These are phyloP conservation scores for Penicillium odoratum DNA, from an alignment of 495 filamentous ascomycete species.

Conservation along the genomic window DNA sequence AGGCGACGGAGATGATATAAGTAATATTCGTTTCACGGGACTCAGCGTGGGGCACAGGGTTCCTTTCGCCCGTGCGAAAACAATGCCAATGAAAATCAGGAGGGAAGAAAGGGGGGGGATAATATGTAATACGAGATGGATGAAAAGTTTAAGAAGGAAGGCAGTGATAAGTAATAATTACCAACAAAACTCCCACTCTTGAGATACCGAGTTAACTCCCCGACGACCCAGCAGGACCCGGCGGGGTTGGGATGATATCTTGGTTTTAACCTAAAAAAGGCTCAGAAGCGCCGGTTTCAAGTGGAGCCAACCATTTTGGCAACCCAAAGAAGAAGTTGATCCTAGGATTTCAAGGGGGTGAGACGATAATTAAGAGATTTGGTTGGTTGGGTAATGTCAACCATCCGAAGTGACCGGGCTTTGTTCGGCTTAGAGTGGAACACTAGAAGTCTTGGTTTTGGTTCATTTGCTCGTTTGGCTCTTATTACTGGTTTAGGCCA, in stretches of 20 bases:
- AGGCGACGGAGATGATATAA: constrained; percentile 11
- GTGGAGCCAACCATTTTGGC: constrained; percentile 3
- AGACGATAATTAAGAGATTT: neutral
- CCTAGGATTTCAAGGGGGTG: neutral
- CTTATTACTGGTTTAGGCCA: neutral
- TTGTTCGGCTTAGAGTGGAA: constrained; percentile 1
- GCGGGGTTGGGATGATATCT: neutral
- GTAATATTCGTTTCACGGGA: neutral
- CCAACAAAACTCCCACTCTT: neutral
- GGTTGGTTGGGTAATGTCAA: neutral
- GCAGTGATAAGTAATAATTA: neutral
- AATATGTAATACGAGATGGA: neutral
- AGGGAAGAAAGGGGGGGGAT: neutral
- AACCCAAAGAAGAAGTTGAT: constrained; percentile 4
- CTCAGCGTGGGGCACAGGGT: constrained; percentile 2
- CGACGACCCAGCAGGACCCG: neutral
- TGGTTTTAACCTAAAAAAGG: constrained; percentile 1
- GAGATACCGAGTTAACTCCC: constrained; percentile 3
- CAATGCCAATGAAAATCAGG: neutral
- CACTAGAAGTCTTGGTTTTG: neutral
- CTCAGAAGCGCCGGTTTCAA: neutral
- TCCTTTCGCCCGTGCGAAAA: constrained; percentile 2
- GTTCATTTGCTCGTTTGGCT: neutral
- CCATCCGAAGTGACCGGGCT: neutral
- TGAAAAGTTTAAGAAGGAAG: neutral